Base-by-base conservation (phyloP, 345 rosid species). In the Eucalyptus brandiana region DNA sequence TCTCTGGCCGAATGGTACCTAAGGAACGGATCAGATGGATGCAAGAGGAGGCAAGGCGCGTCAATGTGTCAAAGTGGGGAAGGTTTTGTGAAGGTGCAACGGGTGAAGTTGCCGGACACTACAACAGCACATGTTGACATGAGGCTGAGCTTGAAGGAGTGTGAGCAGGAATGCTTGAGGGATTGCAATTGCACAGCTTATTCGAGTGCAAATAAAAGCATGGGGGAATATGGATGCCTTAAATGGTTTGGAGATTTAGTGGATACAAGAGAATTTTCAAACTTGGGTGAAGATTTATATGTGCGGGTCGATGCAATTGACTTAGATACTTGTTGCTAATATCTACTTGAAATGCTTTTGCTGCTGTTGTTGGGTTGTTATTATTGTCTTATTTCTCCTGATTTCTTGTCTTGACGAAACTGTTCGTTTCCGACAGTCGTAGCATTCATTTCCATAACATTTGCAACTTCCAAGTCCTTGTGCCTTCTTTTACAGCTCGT, bases 1-100 rank as follows among this genome's bases (percentile, higher is more conserved):
- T 91, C 60, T 6, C 89, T 90, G 0, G 47, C 30, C 18, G 92
- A 89, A 48, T 94, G 96, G 99, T 80, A 34, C 85, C 86, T 94
- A 86, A 88, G 94, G 56, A 95, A 95, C 30, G 90, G 89, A 21
- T 87, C 93, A 0, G 91, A 81, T 15, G 97, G 98, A 11, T 97
- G 98, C 86, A 88, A 28, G 48, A 93, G 93, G 93, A 94, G 81
- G 53, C 87, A 23, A 10, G 37, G 42, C 40, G 80, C 53, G 53
- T 89, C 91, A 50, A 49, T 76, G 12, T 92, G 94, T 50, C 72
- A 7, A 9, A 90, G 90, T 2, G 93, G 92, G 83, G 96, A 96
- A 91, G 96, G 96, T 80, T 96, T 96, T 87, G 90, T 89, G 19
- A 93, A 88, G 90, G 16, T 87, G 30, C 12, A 30, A 30, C 76